These are phyloP conservation scores for Sugiyamaella floridensis DNA, from an alignment of 805 yeast genomes.

Conservation along the genomic window DNA sequence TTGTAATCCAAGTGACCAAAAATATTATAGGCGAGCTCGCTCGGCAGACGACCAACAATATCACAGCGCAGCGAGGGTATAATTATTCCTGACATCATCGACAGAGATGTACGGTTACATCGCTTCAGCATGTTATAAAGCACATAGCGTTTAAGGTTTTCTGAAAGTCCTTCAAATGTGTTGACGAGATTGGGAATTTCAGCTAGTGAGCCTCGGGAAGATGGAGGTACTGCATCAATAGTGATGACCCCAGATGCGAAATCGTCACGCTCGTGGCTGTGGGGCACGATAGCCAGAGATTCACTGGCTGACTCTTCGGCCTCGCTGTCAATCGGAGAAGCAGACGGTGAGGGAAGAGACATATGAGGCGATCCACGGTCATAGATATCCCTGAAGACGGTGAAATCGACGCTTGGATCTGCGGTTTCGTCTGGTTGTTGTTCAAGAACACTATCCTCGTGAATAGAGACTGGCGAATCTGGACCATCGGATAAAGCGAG, in stretches of 20 bases:
- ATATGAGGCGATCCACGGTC: conserved; percentile 16
- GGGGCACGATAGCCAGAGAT: background rate
- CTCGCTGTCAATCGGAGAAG: conserved; percentile 17
- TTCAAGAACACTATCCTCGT: background rate
- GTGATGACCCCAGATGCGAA: background rate
- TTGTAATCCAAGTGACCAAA: conserved; percentile 55
- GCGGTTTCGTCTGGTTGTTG: background rate
- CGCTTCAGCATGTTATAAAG: conserved; percentile 49
- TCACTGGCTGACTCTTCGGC: background rate
- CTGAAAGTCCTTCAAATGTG: conserved; percentile 36
- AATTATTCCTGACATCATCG: conserved; percentile 49
- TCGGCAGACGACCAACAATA: conserved; percentile 60
- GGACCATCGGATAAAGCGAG: background rate
- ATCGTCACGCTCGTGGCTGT: background rate
- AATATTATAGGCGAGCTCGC: conserved; percentile 63
- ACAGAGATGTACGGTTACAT: conserved; percentile 54
- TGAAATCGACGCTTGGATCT: background rate
- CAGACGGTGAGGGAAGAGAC: conserved; percentile 24
- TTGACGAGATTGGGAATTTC: conserved; percentile 24
- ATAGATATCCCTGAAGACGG: conserved; percentile 6
- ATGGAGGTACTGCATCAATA: background rate
- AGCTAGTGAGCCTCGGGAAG: conserved; percentile 7
- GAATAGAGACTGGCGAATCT: background rate
- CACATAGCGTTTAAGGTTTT: conserved; percentile 42
- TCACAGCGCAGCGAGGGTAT: conserved; percentile 62